Evolutionary conservation across 768 basidiomycete species (phyloP), one percentile per base, ranked within the genome.

Genomic region (Gymnopilus dilepis): DNA sequence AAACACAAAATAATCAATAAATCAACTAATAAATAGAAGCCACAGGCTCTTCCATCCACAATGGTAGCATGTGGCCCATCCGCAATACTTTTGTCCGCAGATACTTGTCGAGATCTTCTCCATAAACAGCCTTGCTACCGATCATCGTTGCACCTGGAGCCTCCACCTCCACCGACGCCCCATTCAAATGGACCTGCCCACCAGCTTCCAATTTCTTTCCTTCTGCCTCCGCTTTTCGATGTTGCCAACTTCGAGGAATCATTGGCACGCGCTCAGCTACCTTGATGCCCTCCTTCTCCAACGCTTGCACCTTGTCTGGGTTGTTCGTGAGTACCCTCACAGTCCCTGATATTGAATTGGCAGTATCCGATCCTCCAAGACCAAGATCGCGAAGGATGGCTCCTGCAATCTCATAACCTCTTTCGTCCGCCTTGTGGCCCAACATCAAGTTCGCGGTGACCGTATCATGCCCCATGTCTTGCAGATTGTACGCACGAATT

Each of bases 401-500:
- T 7, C 81, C 90, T 1, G 97, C 97, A 60, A 99, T 82, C 65
- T 91, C 94, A 75, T 99, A 99, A 22, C 89, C 89, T 33, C 97
- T 86, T 74, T 97, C 92, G 72, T 99, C 97, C 5, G 97, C 96
- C 61, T 87, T 83, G 74, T 97, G 93, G 1, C 97, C 97, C 30
- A 99, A 87, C 84, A 97, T 85, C 38, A 99, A 78, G 74, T 99
- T 99, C 26, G 97, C 97, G 4, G 92, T 89, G 67, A 99, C 97
- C n/a, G 97, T 99, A 77, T 99, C 97, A 71, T 98, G 94, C 0
- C 97, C 97, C 53, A 99, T 79, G 73, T 99, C 97, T 74, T 99
- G 97, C 19, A 99, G 81, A 72, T 99, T 99, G 78, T 99, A 99
- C 13, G 97, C 97, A 33, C 92, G 86, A 60, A 99, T 92, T 76